Base-by-base conservation (phyloP, 805 yeast species). In the Saturnispora galanensis region DNA sequence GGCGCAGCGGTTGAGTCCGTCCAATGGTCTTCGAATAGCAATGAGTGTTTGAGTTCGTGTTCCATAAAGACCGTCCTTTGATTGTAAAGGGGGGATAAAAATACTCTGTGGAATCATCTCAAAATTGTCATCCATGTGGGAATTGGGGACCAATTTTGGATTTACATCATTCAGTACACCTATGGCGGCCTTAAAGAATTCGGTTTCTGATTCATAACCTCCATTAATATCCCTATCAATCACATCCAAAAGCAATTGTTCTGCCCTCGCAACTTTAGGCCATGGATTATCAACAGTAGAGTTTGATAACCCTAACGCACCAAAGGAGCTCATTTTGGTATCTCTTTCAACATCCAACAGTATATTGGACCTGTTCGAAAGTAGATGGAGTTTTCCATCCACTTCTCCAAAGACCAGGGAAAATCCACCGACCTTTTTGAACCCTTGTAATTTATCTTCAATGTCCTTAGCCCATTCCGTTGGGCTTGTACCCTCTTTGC, bases 251-350 rank as follows among this genome's bases (percentile, higher is more conserved):
- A 60, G 76, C 65, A 51, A 85, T 83, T 48, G 73, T 74, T 61
- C 79, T 66, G 90, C 96, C 5, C 63, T 43, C 4, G 56, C 52
- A 0, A 82, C 82, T 54, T 89, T 90, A 0, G 73, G 71, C 97
- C 97, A 89, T 6, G 85, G 82, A 21, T 76, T 68, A 29, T 70
- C 67, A 51, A 68, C 74, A n/a, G 75, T 62, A 2, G 89, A 81
- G 56, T 84, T 84, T 1, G 89, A 81, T 11, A 84, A 55, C 1
- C 86, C 84, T 44, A 80, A 66, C 0, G 77, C 70, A 5, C 38
- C 61, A 56, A 13, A 60, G 49, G 30, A 21, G 41, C 21, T 12
- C 44, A 15, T 16, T 33, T 38, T 11, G 35, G 30, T 10, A 7
- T 42, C 38, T 29, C 35, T 46, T 52, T 46, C 55, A 34, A 50